Percentiles rank a stretch among this genome's conserved stretches.
Evolutionary conservation across 2,329 filamentous ascomycete genomes (phyloP).

Genomic region (Colletotrichum melonis): DNA sequence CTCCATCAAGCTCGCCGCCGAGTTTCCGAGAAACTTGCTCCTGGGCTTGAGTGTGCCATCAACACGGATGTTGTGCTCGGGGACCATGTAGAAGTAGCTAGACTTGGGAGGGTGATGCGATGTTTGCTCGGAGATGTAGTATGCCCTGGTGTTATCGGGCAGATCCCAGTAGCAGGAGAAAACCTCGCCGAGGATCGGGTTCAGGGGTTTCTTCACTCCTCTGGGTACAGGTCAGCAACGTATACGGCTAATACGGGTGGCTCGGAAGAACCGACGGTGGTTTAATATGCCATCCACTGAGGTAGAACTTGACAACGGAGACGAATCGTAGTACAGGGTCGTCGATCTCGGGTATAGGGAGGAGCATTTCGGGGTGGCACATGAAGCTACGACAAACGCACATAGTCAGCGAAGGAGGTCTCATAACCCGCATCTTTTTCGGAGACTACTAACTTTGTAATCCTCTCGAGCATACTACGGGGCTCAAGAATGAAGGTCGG

Average conservation of each 20-base stretch:
- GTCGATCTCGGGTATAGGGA: conserved; percentile 87
- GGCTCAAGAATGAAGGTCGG: conserved; percentile 99
- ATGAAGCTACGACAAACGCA: conserved; percentile 78
- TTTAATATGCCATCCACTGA: conserved; percentile 99
- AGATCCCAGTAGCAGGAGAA: conserved; percentile 98
- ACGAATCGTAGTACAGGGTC: conserved; percentile 92
- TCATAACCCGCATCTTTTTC: not conserved
- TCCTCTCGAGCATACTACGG: conserved; percentile 96
- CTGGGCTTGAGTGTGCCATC: conserved; percentile 95
- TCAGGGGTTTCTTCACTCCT: conserved; percentile 97
- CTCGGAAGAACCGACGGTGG: conserved; percentile 76
- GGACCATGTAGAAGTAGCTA: conserved; percentile 98
- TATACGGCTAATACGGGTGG: conserved; percentile 4
- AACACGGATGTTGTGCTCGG: conserved; percentile 92
- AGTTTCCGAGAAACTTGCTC: conserved; percentile 96
- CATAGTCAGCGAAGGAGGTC: conserved; percentile 16
- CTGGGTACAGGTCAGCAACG: conserved; percentile 56
- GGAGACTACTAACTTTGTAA: conserved; percentile 82
- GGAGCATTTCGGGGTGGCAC: conserved; percentile 96
- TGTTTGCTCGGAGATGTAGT: conserved; percentile 97
- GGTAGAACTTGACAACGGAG: conserved; percentile 96
- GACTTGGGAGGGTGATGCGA: conserved; percentile 99
- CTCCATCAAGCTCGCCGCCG: conserved; percentile 98
- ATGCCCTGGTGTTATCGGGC: conserved; percentile 83
- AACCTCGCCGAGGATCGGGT: conserved; percentile 94